phyloP scores from a whole-genome alignment of 441 rosid species.

The Aquilaria agallochum region DNA sequence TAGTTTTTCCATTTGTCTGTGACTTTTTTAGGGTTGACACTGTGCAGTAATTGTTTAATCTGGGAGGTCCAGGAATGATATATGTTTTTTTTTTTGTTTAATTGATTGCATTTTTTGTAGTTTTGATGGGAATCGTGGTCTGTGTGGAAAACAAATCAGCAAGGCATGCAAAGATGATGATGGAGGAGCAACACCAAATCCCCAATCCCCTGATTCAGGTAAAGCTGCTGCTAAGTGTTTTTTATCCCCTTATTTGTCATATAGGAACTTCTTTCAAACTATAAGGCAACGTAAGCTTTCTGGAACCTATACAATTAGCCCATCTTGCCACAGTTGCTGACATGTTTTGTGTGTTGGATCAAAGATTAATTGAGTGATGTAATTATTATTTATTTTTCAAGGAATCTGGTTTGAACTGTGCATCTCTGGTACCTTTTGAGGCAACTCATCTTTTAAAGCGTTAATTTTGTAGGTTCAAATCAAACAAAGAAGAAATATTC shows the following conservation, averaged over 20 bases:
- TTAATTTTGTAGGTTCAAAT: constrained; percentile 49
- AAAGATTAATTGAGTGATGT: no score
- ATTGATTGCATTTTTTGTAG: constrained; percentile 37
- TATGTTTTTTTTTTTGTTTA: constrained; percentile 13
- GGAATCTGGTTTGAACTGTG: no score
- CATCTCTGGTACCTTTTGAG: constrained; percentile 6
- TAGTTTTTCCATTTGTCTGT: neutral
- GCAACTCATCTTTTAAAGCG: constrained; percentile 16
- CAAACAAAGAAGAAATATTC: constrained; percentile 71
- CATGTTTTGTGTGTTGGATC: no score
- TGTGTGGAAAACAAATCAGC: constrained; percentile 87
- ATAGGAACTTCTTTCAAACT: no score
- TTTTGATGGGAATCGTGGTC: constrained; percentile 71
- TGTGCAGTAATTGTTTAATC: neutral
- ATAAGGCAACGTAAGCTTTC: no score
- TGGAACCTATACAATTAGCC: no score
- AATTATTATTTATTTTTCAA: no score
- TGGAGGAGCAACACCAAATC: constrained; percentile 44
- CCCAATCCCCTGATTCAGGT: constrained; percentile 49
- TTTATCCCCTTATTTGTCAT: no score
- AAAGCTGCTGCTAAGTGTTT: constrained; percentile 4
- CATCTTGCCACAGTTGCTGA: no score
- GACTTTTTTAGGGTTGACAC: constrained; percentile 4
- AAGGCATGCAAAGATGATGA: constrained; percentile 51
- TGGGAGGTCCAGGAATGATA: constrained; percentile 5